phyloP scores from a whole-genome alignment of 305 asterid genomes.

The Solanum hybrid region DNA sequence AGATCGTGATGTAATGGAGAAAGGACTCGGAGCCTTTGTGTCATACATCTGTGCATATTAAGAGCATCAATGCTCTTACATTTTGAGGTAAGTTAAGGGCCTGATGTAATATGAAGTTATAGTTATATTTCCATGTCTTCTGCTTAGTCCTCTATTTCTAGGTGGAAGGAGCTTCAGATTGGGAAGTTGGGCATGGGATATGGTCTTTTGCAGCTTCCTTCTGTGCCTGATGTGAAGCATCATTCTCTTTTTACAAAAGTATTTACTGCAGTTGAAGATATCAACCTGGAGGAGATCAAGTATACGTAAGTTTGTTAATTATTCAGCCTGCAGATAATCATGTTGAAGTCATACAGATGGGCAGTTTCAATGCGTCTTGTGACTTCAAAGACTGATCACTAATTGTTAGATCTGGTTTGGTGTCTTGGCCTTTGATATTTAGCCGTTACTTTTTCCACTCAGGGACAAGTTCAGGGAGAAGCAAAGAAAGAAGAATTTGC shows the following conservation, averaged over 20 bases:
- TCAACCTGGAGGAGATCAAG: constrained; percentile 66
- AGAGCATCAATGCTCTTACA: constrained; percentile 59
- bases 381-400: neutral
- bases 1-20: constrained; percentile 90
- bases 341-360: neutral
- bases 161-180: constrained; percentile 94
- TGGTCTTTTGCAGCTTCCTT: constrained; percentile 83
- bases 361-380: neutral
- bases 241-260: constrained; percentile 68
- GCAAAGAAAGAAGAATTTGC: constrained; percentile 78
- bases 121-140: neutral
- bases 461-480: constrained; percentile 85
- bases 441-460: neutral
- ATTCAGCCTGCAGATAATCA: neutral
- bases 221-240: constrained; percentile 76
- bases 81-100: constrained; percentile 51
- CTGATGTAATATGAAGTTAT: neutral
- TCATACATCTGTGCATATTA: constrained; percentile 82
- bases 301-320: constrained; percentile 23
- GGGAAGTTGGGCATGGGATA: constrained; percentile 92
- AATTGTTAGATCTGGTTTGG: neutral
- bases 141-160: constrained; percentile 12
- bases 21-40: constrained; percentile 79
- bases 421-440: neutral
- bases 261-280: constrained; percentile 55